Conservation (phyloP, 805 yeast species). For the Hanseniaspora clermontiae region DNA sequence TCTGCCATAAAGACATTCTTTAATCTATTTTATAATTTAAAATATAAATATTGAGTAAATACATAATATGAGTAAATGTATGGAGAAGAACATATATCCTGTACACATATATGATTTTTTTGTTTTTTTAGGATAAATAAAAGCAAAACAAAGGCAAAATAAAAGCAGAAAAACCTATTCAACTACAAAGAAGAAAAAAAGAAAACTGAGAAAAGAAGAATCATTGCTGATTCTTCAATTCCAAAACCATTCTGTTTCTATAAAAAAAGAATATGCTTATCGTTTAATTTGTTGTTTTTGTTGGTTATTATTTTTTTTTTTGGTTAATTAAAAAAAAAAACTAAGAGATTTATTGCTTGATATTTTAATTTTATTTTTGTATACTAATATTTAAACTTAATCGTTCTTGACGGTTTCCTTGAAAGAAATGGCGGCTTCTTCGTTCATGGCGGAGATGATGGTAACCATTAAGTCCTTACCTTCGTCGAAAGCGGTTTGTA, state of each 20-base stretch:
- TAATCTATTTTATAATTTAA: neutral
- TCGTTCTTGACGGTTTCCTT: slow-evolving; percentile 88
- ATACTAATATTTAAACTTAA: slow-evolving; percentile 16
- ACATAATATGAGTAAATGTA: neutral
- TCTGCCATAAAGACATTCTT: no score
- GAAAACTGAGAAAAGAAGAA: neutral
- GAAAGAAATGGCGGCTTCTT: slow-evolving; percentile 97
- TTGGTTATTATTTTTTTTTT: no score
- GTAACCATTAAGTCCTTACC: slow-evolving; percentile 97
- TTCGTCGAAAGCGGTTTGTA: slow-evolving; percentile 88
- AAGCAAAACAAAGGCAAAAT: neutral
- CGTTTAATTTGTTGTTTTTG: no score
- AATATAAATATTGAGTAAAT: neutral
- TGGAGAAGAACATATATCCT: neutral
- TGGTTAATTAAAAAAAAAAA: no score
- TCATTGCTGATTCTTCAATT: no score
- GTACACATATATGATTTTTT: neutral
- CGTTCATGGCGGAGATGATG: slow-evolving; percentile 96
- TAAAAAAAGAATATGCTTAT: no score
- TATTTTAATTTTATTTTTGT: no score
- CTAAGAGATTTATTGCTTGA: no score
- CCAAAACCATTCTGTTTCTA: no score
- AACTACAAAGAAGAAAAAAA: no score
- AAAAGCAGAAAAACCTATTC: neutral
- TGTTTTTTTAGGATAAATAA: neutral